These are phyloP conservation scores for Haberlea rhodopensis DNA, from an alignment of 257 asterid species.

Conservation along the genomic window DNA sequence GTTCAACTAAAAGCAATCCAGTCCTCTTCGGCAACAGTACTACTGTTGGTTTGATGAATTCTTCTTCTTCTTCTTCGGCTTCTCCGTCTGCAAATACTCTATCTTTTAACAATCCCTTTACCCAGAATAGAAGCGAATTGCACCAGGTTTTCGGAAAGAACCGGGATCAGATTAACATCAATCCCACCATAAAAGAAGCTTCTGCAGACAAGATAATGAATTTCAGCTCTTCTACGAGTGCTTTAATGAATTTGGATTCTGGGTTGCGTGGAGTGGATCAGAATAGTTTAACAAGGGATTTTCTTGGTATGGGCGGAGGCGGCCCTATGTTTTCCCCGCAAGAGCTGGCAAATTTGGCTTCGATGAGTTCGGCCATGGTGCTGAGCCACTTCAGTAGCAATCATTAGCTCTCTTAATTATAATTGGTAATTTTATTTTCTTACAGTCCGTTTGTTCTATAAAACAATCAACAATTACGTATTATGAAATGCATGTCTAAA, in stretches of 20 bases:
- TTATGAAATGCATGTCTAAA: neutral
- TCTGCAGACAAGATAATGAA: slow-evolving; percentile 35
- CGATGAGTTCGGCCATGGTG: slow-evolving; percentile 78
- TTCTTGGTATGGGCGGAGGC: slow-evolving; percentile 63
- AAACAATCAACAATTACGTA: neutral
- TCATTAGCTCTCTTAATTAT: slow-evolving; percentile 32
- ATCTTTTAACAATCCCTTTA: slow-evolving; percentile 24
- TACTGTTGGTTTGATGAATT: slow-evolving; percentile 49
- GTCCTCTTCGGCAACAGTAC: slow-evolving; percentile 38
- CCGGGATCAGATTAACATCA: slow-evolving; percentile 23
- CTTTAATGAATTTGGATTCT: slow-evolving; percentile 31
- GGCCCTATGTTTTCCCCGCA: slow-evolving; percentile 46
- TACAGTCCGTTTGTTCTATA: neutral
- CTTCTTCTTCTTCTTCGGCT: slow-evolving; percentile 44
- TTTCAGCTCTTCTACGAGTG: slow-evolving; percentile 29
- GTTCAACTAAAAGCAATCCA: slow-evolving; percentile 59
- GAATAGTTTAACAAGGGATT: slow-evolving; percentile 68
- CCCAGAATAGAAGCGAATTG: slow-evolving; percentile 40
- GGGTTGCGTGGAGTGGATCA: slow-evolving; percentile 42
- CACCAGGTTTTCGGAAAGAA: slow-evolving; percentile 44
- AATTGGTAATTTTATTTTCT: neutral
- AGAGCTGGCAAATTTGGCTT: slow-evolving; percentile 70
- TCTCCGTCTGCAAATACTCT: slow-evolving; percentile 39
- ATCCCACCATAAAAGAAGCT: neutral
- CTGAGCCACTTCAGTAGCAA: slow-evolving; percentile 57